Evolutionary conservation across 768 basidiomycete genomes (phyloP).

Genomic region (Dioszegia aurantiaca): DNA sequence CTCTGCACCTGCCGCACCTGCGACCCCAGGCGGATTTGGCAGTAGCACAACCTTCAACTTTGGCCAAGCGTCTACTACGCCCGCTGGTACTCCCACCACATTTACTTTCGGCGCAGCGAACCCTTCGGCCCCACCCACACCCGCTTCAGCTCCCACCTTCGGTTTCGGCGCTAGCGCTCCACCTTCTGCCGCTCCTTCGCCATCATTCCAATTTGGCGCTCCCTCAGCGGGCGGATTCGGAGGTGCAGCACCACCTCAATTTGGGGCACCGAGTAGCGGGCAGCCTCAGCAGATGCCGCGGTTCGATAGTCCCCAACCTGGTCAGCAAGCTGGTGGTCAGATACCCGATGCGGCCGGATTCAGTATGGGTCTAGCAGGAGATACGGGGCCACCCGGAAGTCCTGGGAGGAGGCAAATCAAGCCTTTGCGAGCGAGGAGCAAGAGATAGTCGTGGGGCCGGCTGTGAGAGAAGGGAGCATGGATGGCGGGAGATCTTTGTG

Average conservation of each 20-base stretch:
- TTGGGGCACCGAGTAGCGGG: constrained; percentile 5
- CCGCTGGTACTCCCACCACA: constrained; percentile 8
- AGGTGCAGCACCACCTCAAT: neutral
- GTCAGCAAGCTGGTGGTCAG: neutral
- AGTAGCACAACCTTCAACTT: constrained; percentile 10
- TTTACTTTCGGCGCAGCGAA: constrained; percentile 14
- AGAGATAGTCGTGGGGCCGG: neutral
- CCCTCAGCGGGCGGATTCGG: neutral
- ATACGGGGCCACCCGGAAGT: constrained; percentile 19
- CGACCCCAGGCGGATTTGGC: constrained; percentile 7
- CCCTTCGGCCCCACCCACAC: constrained; percentile 13
- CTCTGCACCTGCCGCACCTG: constrained; percentile 14
- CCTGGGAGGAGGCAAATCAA: constrained; percentile 18
- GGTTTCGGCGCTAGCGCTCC: constrained; percentile 12
- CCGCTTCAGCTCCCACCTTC: constrained; percentile 6
- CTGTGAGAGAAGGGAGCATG: no score
- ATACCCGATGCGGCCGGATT: constrained; percentile 19
- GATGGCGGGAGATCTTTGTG: no score
- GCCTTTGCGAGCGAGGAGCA: neutral
- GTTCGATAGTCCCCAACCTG: constrained; percentile 26
- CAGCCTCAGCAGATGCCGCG: constrained; percentile 10
- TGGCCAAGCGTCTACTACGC: constrained; percentile 4
- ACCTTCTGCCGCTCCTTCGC: constrained; percentile 1
- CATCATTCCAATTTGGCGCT: constrained; percentile 11
- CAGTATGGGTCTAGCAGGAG: constrained; percentile 24